Evolutionary conservation across 192 early-diverging fungal species (phyloP).

Genomic region (Podila epicladia): DNA sequence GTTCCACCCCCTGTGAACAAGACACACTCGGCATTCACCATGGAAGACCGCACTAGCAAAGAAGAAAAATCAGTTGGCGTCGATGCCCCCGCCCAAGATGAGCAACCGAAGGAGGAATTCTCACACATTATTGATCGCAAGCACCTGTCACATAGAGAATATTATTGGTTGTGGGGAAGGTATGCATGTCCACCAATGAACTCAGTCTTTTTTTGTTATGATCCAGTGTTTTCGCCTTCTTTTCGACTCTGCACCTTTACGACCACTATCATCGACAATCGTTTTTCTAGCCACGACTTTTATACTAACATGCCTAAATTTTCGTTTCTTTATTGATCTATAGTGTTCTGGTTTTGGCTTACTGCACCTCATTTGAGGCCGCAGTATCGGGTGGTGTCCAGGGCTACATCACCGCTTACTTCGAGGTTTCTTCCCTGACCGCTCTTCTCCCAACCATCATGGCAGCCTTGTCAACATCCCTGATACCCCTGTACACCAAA

Average conservation of each 20-base stretch:
- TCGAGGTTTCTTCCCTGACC: neutral
- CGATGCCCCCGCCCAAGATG: neutral
- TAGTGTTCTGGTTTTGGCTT: neutral
- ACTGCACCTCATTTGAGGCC: neutral
- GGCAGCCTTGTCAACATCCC: neutral
- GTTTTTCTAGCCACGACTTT: too few relatives aligned
- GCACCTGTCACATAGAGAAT: constrained; percentile 3
- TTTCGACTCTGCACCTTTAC: neutral
- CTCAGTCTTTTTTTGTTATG: too few relatives aligned
- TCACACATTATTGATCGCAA: constrained; percentile 12
- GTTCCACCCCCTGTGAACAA: neutral
- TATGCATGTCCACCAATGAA: neutral
- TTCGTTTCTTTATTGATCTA: neutral
- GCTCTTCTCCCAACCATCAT: neutral
- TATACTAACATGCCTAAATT: neutral
- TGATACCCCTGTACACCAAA: constrained; percentile 2
- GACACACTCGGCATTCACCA: neutral
- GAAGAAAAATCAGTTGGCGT: neutral
- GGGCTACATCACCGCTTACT: neutral
- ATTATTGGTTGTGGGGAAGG: neutral
- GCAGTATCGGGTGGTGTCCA: neutral
- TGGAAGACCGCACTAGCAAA: neutral
- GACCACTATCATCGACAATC: neutral
- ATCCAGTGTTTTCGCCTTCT: too few relatives aligned
- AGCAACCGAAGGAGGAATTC: neutral